Percentiles rank a stretch among this genome's conserved stretches.
phyloP scores from a whole-genome alignment of 768 basidiomycete genomes.

The Serendipita vermifera region DNA sequence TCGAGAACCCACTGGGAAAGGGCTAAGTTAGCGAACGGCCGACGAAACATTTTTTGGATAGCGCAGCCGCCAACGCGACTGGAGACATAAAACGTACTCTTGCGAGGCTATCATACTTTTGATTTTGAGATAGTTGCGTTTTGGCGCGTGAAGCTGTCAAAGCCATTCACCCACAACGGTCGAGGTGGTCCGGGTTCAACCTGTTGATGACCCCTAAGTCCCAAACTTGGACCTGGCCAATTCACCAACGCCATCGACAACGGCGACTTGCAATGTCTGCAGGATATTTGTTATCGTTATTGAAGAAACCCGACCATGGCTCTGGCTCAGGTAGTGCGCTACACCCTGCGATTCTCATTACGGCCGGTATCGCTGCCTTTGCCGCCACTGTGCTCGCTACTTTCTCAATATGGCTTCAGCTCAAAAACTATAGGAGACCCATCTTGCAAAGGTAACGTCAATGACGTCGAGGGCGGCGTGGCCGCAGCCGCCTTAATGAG shows the following conservation, averaged over 20 bases:
- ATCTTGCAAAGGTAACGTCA: conserved; percentile 53
- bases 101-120: background rate
- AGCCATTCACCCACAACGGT: background rate
- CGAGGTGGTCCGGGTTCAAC: background rate
- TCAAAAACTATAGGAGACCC: conserved; percentile 80
- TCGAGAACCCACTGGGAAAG: conserved; percentile 1
- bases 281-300: too few species aligned
- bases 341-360: conserved; percentile 38
- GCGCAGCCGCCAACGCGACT: background rate
- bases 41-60: too few species aligned
- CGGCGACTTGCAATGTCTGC: too few species aligned
- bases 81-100: background rate
- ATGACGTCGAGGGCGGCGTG: background rate
- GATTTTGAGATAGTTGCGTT: background rate
- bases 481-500: conserved; percentile 1
- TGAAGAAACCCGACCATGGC: conserved; percentile 11
- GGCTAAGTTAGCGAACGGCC: too few species aligned
- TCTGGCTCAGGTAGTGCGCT: conserved; percentile 44
- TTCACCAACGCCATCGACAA: background rate
- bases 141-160: conserved; percentile 6
- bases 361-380: conserved; percentile 50
- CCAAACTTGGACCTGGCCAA: background rate
- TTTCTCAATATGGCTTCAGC: conserved; percentile 63
- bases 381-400: conserved; percentile 61
- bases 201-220: too few species aligned